Evolutionary conservation across 2,329 filamentous ascomycete genomes (phyloP).

Genomic region (Dactylellina drechsleri): DNA sequence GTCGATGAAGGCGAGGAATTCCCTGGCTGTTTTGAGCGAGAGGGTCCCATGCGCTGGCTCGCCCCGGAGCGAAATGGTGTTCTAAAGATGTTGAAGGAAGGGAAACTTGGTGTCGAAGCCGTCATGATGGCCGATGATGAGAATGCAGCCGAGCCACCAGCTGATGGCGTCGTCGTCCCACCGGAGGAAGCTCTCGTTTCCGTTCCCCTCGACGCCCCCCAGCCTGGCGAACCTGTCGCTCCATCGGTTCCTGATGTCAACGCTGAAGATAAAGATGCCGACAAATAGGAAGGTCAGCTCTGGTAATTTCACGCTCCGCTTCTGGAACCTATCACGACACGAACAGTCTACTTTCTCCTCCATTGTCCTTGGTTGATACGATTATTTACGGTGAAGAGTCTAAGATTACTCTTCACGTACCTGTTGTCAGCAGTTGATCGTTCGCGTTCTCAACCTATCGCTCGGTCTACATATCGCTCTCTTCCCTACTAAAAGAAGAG

Average conservation of each 20-base stretch:
- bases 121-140: slow-evolving; percentile 54
- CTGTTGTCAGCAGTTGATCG: too few relatives aligned
- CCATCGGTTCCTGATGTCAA: slow-evolving; percentile 41
- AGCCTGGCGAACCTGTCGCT: slow-evolving; percentile 20
- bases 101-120: slow-evolving; percentile 49
- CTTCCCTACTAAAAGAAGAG: not conserved
- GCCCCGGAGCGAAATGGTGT: slow-evolving; percentile 51
- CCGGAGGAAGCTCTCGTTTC: slow-evolving; percentile 24
- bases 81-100: slow-evolving; percentile 52
- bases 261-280: slow-evolving; percentile 44
- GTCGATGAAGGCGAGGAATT: slow-evolving; percentile 52
- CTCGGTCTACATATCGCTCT: not conserved
- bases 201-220: slow-evolving; percentile 17
- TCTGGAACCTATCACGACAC: not conserved
- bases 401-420: too few relatives aligned
- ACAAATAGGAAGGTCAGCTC: slow-evolving; percentile 37
- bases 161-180: slow-evolving; percentile 30
- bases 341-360: not conserved
- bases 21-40: slow-evolving; percentile 46
- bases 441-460: too few relatives aligned
- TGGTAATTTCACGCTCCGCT: not conserved
- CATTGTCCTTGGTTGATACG: not conserved
- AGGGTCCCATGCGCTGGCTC: slow-evolving; percentile 51
- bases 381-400: slow-evolving; percentile 21
- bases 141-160: slow-evolving; percentile 29